Conservation (phyloP, 331 rosid genomes). For the Spiraea crenata region DNA sequence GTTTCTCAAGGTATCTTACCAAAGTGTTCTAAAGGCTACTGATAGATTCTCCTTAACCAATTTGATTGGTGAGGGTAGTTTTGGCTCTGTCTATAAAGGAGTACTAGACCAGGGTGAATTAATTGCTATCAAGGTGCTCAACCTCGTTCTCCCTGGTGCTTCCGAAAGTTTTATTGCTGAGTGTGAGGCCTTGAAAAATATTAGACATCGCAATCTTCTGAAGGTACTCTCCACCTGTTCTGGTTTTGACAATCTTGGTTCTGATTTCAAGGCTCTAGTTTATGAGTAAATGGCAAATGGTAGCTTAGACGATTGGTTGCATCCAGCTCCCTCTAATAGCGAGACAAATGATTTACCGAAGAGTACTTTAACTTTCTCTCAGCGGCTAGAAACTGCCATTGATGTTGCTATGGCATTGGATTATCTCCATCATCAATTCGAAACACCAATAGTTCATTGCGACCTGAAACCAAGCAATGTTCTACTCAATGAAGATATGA, state of each 20-base stretch:
- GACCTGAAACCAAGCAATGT: constrained; percentile 20
- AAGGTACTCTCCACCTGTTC: constrained; percentile 5
- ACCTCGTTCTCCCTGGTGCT: background rate
- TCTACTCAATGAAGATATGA: background rate
- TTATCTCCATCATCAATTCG: constrained; percentile 11
- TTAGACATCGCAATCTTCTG: constrained; percentile 2
- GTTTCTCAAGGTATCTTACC: background rate
- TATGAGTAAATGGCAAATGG: constrained; percentile 20
- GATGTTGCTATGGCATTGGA: constrained; percentile 21
- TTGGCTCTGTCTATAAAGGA: constrained; percentile 19
- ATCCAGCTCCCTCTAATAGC: background rate
- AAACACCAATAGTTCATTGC: constrained; percentile 1
- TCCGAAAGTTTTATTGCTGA: background rate
- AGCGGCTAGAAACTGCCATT: constrained; percentile 4
- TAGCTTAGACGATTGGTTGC: constrained; percentile 15
- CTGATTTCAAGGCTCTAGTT: constrained; percentile 9
- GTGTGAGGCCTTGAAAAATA: background rate
- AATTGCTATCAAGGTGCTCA: constrained; percentile 14
- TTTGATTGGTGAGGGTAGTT: constrained; percentile 16
- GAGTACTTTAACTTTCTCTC: background rate
- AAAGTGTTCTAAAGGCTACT: constrained; percentile 18
- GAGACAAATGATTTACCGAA: background rate
- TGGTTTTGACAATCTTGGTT: background rate
- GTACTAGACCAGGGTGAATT: background rate
- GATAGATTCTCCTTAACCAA: constrained; percentile 9